Evolutionary conservation across 2,329 filamentous ascomycete species (phyloP), one percentile per base, ranked within the genome.

Genomic region (Diaporthe sp.): DNA sequence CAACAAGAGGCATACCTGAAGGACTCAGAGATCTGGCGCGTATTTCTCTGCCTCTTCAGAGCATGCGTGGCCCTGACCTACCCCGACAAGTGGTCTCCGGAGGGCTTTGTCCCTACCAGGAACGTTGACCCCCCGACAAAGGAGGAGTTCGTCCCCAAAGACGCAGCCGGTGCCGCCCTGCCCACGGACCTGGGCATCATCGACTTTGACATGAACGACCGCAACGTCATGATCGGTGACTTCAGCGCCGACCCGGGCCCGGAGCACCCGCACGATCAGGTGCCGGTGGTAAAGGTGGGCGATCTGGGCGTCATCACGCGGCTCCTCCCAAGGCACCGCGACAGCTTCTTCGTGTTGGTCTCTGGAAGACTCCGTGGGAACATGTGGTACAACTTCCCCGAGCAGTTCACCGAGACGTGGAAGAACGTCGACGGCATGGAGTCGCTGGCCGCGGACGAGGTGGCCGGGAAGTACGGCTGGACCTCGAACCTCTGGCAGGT

Each of bases 171-270:
- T 10, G 22, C 22, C 2, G 13, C 22, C 12, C 19, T 31, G 4
- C 9, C 44, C 19, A 73, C 71, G 17, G n/a, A 44, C 25, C 4
- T 31, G 9, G 72, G 72, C 37, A 34, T 67, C 22, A 19, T 73
- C 22, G 7, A 73, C 22, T 73, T 73, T 25, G 72, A 73, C 37
- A 73, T 73, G 34, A 73, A 73, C 44, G 72, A 73, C 25, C 72
- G 72, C 12, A 73, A 73, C 34, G 34, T 73, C 31, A 67, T 73
- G 72, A n/a, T 73, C 19, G 72, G 72, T 7, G 59, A 55, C 37
- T 34, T n/a, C 10, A 13, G 42, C 59, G 9, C 46, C 9, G 49
- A 57, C 13, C 42, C 22, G 22, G n/a, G 15, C 15, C 46, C 46
- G 22, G 44, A 28, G 8, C 72, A 73, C 39, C 2, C 59, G 4